Percentiles rank a stretch among this genome's conserved stretches.
phyloP scores from a whole-genome alignment of 176 grass and related monocot genomes.

The Dactylis glomerata region DNA sequence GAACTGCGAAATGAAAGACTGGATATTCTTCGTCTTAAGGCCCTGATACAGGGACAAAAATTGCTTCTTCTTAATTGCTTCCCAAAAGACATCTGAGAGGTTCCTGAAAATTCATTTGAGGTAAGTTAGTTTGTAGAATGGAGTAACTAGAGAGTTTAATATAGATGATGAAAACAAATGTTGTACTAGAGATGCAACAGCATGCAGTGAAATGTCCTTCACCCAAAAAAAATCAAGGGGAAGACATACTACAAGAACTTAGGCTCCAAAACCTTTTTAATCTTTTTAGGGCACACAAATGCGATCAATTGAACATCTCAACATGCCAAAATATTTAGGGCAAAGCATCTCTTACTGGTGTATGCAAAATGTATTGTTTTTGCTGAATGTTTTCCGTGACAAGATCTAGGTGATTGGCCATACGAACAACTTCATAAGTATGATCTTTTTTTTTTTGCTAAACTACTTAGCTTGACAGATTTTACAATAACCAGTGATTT shows the following conservation, averaged over 20 bases:
- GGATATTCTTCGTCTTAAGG: slow-evolving; percentile 88
- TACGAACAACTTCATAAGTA: not conserved
- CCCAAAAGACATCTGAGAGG: slow-evolving; percentile 94
- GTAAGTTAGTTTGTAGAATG: slow-evolving; percentile 10
- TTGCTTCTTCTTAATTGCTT: slow-evolving; percentile 71
- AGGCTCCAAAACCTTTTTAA: not conserved
- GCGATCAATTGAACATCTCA: not conserved
- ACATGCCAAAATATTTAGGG: not conserved
- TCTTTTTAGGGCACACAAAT: not conserved
- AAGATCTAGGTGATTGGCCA: not conserved
- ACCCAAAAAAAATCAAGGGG: not conserved
- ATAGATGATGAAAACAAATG: slow-evolving; percentile 7
- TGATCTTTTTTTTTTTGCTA: not conserved
- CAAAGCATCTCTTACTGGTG: not conserved
- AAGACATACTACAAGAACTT: not conserved
- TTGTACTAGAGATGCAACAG: not conserved
- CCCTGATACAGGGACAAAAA: slow-evolving; percentile 91
- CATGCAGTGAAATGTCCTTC: slow-evolving; percentile 2
- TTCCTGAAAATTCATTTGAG: slow-evolving; percentile 55
- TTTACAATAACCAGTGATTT: not conserved
- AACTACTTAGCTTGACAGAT: not conserved
- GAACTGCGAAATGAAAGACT: slow-evolving; percentile 91
- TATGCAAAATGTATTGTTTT: slow-evolving; percentile 11
- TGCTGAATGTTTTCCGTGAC: not conserved
- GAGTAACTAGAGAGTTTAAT: not conserved